Base-by-base conservation (phyloP, 2,329 filamentous ascomycete species). In the Neurospora sp. region DNA sequence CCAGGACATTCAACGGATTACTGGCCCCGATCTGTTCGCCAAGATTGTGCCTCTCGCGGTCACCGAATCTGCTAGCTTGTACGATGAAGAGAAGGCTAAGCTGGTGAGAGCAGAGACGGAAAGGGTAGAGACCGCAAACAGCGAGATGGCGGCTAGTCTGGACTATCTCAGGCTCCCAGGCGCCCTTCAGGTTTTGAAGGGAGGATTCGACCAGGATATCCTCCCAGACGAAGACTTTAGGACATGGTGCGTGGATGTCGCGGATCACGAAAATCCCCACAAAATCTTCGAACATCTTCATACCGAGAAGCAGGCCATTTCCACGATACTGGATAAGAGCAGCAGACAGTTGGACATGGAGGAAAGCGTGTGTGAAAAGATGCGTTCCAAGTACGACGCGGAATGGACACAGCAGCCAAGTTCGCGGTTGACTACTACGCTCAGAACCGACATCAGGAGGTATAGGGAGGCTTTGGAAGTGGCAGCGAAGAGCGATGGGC, bases 381-480 rank as follows among this genome's bases (percentile, higher is more conserved):
- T 99, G 96, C 89, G 96, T 66, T 96, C 93, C 13, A 99, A 99
- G 79, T 98, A 98, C 78, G 94, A 95, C 69, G 87, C 86, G 38
- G 95, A 98, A 69, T 99, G 96, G 96, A 97, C 93, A 19, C 96
- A 99, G 77, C 96, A 99, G 77, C 96, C 96, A 11, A 98, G 95
- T 78, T 93, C 92, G 39, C 87, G 93, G 70, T 85, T 99, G 52
- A 99, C 95, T 1, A 90, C 92, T 4, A 98, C 95, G 0, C 82
- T 99, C 67, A 88, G 94, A 69, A 90, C 89, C 71, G 96, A 99
- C 78, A 91, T 98, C 68, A 87, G 91, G 72, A 95, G 91, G 76
- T 97, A 98, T 77, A 89, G 91, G 38, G 91, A 94, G 70, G 96
- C 96, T 0, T 84, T 98, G 67, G 93, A 97, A 70, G 94, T 98